These are phyloP conservation scores for Astrocystis sublimbata DNA, from an alignment of 495 filamentous ascomycete genomes.

Conservation along the genomic window DNA sequence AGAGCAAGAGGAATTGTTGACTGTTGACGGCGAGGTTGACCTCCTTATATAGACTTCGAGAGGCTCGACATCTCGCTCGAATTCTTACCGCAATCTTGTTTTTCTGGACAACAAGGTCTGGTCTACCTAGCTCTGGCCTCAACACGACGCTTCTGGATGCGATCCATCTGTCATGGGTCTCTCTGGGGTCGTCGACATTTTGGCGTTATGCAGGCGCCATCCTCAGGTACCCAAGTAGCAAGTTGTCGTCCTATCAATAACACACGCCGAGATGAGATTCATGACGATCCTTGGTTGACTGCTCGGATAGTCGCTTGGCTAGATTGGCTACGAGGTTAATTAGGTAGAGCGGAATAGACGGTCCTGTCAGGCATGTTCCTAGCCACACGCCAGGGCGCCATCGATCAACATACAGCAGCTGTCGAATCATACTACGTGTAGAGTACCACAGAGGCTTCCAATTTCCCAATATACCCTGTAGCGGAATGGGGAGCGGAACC, in stretches of 20 bases:
- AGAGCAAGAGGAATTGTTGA: background rate
- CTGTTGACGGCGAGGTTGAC: slow-evolving; percentile 2
- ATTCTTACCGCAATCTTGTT: slow-evolving; percentile 11
- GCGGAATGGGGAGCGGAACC: background rate
- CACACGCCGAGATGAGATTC: background rate
- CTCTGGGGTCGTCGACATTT: background rate
- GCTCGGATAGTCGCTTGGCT: background rate
- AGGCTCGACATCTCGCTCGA: background rate
- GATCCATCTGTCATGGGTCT: background rate
- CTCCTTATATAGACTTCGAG: slow-evolving; percentile 12
- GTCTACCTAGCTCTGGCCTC: background rate
- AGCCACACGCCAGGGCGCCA: background rate
- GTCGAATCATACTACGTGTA: background rate
- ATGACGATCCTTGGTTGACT: background rate
- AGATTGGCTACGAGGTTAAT: background rate
- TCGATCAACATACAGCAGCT: background rate
- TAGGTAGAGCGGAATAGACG: background rate
- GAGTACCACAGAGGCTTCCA: background rate
- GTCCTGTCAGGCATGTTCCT: slow-evolving; percentile 1
- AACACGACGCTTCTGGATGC: background rate
- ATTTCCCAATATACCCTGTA: background rate
- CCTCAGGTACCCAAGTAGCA: background rate
- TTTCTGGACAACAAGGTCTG: background rate
- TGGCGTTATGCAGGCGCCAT: slow-evolving; percentile 15
- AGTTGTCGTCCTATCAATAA: background rate